These are phyloP conservation scores for Vigna radiata DNA, from an alignment of 306 rosid species.

Conservation along the genomic window DNA sequence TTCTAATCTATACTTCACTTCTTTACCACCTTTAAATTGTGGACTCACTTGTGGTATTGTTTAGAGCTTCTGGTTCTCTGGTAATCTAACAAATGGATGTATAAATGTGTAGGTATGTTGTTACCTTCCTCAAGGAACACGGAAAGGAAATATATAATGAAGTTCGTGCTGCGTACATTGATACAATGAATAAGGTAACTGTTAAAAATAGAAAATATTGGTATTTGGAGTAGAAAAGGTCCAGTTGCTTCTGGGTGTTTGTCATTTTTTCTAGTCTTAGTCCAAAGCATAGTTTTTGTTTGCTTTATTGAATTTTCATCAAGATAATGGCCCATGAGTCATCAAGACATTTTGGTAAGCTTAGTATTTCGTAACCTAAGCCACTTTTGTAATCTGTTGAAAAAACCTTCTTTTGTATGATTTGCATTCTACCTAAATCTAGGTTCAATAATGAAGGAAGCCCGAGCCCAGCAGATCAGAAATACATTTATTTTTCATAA, in stretches of 20 bases:
- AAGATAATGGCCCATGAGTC: slow-evolving; percentile 28
- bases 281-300: slow-evolving; percentile 9
- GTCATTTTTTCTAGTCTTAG: slow-evolving; percentile 7
- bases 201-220: slow-evolving; percentile 14
- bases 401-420: slow-evolving; percentile 24
- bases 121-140: slow-evolving; percentile 90
- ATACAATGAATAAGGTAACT: slow-evolving; percentile 93
- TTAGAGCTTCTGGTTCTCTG: slow-evolving; percentile 31
- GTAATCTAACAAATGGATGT: slow-evolving; percentile 43
- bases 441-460: slow-evolving; percentile 21
- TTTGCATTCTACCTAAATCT: slow-evolving; percentile 30
- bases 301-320: slow-evolving; percentile 30
- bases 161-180: slow-evolving; percentile 90
- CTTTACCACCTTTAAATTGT: slow-evolving; percentile 28
- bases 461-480: not conserved
- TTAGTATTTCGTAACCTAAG: slow-evolving; percentile 18
- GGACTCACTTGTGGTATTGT: slow-evolving; percentile 33
- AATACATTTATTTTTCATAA: not conserved
- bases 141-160: slow-evolving; percentile 87
- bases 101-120: slow-evolving; percentile 70
- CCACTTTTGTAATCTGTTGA: slow-evolving; percentile 17
- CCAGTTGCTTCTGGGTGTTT: slow-evolving; percentile 16
- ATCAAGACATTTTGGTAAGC: not conserved
- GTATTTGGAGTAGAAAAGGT: slow-evolving; percentile 17
- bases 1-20: slow-evolving; percentile 29